Conservation (phyloP, 257 asterid genomes). For the Petunia axillaris region DNA sequence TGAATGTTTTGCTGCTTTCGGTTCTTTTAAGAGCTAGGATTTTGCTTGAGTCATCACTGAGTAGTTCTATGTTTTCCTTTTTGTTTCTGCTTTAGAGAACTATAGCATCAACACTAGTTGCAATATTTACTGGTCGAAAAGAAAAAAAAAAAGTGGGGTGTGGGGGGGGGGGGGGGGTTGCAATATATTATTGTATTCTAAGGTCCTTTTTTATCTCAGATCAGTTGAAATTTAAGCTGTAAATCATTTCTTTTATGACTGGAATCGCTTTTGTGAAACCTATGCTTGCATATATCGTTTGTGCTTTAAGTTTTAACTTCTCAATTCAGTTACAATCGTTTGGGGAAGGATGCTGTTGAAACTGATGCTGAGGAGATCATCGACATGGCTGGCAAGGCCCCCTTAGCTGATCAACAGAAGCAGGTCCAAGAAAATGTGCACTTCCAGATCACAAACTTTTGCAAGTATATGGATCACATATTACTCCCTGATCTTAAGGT, state of each 20-base stretch:
- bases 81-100: neutral
- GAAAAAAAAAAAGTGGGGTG: too few species aligned
- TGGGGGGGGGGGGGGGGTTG: neutral
- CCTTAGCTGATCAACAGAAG: conserved; percentile 72
- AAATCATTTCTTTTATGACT: neutral
- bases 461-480: conserved; percentile 69
- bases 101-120: neutral
- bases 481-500: conserved; percentile 59
- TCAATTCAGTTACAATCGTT: conserved; percentile 66
- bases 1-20: neutral
- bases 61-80: neutral
- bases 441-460: conserved; percentile 56
- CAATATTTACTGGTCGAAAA: neutral
- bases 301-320: neutral
- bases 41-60: neutral
- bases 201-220: neutral
- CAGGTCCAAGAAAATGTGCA: conserved; percentile 94
- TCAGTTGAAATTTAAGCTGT: neutral
- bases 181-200: neutral
- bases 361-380: conserved; percentile 89
- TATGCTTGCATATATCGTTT: neutral
- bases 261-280: neutral
- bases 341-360: conserved; percentile 79
- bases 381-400: conserved; percentile 71
- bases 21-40: conserved; percentile 13